Conservation (phyloP, 345 rosid species). For the Ailanthus altissimus region DNA sequence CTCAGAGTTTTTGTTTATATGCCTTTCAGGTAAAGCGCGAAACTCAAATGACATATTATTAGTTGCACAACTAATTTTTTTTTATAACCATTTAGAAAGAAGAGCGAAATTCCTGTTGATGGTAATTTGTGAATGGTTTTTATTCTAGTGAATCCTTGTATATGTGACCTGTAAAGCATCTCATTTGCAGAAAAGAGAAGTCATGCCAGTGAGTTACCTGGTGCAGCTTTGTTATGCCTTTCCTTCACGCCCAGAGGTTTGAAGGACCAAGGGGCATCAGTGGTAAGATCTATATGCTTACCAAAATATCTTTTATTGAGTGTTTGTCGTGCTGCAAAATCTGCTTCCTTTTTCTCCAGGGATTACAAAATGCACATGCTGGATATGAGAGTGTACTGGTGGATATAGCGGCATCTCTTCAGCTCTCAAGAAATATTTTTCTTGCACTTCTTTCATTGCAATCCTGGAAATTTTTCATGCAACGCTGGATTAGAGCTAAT, state of each 20-base stretch:
- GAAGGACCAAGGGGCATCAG: conserved; percentile 43
- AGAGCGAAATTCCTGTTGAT: not conserved
- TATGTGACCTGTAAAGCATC: conserved; percentile 15
- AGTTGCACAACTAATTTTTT: not conserved
- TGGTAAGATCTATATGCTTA: conserved; percentile 43
- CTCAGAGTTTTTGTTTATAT: not conserved
- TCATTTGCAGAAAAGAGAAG: conserved; percentile 56
- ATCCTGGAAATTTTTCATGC: conserved; percentile 88
- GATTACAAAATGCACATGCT: conserved; percentile 51
- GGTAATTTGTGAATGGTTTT: not conserved
- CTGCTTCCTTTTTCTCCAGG: conserved; percentile 42
- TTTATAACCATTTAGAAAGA: not conserved
- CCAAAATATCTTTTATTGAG: conserved; percentile 12
- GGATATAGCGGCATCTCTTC: conserved; percentile 74
- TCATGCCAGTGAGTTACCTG: conserved; percentile 63
- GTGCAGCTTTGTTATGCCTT: conserved; percentile 76
- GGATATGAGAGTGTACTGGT: conserved; percentile 58
- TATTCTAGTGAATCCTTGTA: conserved; percentile 12
- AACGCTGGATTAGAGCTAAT: conserved; percentile 74
- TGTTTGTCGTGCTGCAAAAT: conserved; percentile 20
- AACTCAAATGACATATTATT: not conserved
- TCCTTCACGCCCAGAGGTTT: conserved; percentile 54
- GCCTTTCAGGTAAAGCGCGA: too few species aligned
- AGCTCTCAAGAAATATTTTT: conserved; percentile 75
- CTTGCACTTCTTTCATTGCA: conserved; percentile 81